Base-by-base conservation (phyloP, 371 early-diverging fungal species). In the Entomophthora muscae region DNA sequence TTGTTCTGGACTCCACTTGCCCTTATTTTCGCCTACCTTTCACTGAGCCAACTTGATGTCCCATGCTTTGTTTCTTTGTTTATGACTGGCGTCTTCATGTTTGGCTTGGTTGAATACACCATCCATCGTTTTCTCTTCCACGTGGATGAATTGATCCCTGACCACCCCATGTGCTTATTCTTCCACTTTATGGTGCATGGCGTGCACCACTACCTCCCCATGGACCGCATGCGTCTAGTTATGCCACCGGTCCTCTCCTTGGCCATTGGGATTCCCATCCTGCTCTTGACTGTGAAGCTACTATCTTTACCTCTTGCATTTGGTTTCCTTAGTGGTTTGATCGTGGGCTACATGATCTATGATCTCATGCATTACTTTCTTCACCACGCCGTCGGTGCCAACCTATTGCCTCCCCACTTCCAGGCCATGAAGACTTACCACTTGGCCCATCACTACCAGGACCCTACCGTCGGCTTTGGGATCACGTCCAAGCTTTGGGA, bases 401-500 rank as follows among this genome's bases (percentile, higher is more conserved):
- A 17, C 3, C 87, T 89, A 1, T 61, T 78, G 60, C 73, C 78
- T 54, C 67, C 78, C 31, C 82, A 89, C 69, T 79, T 93, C 63
- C 77, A 78, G 62, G 83, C 84, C 60, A 84, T 96, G 80, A 96
- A 95, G 69, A 77, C 85, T 33, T 96, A 93, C 68, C 97, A 96
- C 68, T 70, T 96, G 61, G 90, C 88, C 32, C 97, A 96, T 68
- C 97, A 96, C 71, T 95, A 96, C 77, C 84, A 89, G 75, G 76
- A 92, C 67, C 84, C 79, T 63, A 77, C 90, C 51, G 71, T 76
- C 10, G 95, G 94, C 1, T 96, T 83, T 69, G 97, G 97, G 2
- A 93, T 96, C 68, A 93, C 95, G 28, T 84, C 85, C 68, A 91
- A 89, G 72, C 32, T 93, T 32, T 93, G 93, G 93, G 96, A 95